These are phyloP conservation scores for Nitzschia palea DNA, from an alignment of 108 stramenopile species.

Conservation along the genomic window DNA sequence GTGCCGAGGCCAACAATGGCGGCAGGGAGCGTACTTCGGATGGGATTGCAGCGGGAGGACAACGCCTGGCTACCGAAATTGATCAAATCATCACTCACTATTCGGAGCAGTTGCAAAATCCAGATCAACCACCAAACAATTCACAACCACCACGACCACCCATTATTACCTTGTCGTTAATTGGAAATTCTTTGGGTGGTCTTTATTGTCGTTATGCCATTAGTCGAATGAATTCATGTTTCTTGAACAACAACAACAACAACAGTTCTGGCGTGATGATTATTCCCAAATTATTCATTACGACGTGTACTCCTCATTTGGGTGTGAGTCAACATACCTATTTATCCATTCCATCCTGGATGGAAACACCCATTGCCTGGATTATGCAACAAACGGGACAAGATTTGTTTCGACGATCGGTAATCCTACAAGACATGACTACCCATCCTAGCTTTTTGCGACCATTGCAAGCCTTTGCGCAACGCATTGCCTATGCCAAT, in stretches of 20 bases:
- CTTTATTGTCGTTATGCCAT: conserved; percentile 75
- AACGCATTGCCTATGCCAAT: conserved; percentile 81
- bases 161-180: conserved; percentile 40
- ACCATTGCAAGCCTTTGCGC: conserved; percentile 66
- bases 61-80: conserved; percentile 63
- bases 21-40: conserved; percentile 50
- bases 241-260: background rate
- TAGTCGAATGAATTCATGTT: conserved; percentile 43
- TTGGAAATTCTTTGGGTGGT: conserved; percentile 82
- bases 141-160: background rate
- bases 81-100: conserved; percentile 37
- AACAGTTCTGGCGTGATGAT: conserved; percentile 10
- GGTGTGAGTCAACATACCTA: conserved; percentile 69
- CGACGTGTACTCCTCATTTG: conserved; percentile 79
- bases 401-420: conserved; percentile 69
- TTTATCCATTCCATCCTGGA: conserved; percentile 54
- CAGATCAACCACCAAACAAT: background rate
- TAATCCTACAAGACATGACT: conserved; percentile 48
- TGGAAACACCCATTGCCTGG: conserved; percentile 52
- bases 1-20: conserved; percentile 57
- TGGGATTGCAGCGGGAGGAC: conserved; percentile 68
- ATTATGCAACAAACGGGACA: conserved; percentile 48
- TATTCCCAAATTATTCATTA: conserved; percentile 60
- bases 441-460: conserved; percentile 38
- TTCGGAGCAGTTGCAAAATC: background rate